Evolutionary conservation across 202 grass and related monocot genomes (phyloP), one percentile per base, ranked within the genome.

Genomic region (Digitaria exilis): DNA sequence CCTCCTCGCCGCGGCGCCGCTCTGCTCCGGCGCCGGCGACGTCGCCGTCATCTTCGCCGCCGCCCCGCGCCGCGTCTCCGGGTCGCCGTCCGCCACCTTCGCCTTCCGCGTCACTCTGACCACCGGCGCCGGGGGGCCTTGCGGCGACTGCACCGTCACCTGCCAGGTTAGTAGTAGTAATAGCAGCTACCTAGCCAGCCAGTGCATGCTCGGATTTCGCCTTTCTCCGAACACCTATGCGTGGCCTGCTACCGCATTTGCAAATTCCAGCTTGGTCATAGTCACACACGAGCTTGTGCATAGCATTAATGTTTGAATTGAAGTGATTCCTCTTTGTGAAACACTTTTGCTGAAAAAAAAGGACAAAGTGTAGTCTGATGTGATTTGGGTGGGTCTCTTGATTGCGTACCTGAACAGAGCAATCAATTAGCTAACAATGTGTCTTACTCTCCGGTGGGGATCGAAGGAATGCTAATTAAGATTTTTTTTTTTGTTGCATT

Each of bases 151-250:
- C 31, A 10, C 22, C 75, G 15, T 90, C 79, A 80, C 69, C 87
- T 94, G 89, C 89, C 85, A 89, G 92, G 92, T 94, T 55, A 44
- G 80, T 46, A 3, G 52, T 9, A n/a, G n/a, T n/a, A n/a, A n/a
- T n/a, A n/a, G n/a, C n/a, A n/a, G n/a, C n/a, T n/a, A n/a, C n/a
- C n/a, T n/a, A n/a, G n/a, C n/a, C n/a, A n/a, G n/a, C n/a, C n/a
- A n/a, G n/a, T 44, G 42, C 42, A 44, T 44, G 42, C 42, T 44
- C 42, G 42, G 8, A 44, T 44, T 43, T 43, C 1, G 11, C 42
- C 42, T n/a, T 44, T 44, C 9, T 13, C 42, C 42, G 12, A 44
- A 44, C 10, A 13, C 42, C 9, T 44, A 44, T 44, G 45, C 45
- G 16, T 19, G 48, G n/a, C 52, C 21, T 55, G 52, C 21, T 16